Conservation (phyloP, 345 rosid species). For the Bruguiera sexangula region DNA sequence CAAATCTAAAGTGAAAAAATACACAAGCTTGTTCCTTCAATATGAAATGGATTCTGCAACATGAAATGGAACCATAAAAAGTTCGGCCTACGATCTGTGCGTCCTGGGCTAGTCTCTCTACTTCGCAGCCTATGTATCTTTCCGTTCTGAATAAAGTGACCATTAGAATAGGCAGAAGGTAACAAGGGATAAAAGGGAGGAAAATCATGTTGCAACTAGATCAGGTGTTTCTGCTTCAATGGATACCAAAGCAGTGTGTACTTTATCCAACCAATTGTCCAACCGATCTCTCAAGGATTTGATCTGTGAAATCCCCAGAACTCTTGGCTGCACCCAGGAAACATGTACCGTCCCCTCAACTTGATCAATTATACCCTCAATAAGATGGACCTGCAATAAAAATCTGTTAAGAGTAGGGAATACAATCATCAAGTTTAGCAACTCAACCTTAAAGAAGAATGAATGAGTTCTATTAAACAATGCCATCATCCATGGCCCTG, state of each 20-base stretch:
- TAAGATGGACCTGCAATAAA: conserved; percentile 78
- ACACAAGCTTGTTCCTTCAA: neutral
- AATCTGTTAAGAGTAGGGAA: neutral
- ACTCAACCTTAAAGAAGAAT: too few species aligned
- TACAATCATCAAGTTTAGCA: neutral
- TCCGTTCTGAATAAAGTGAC: conserved; percentile 1
- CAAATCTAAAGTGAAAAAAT: neutral
- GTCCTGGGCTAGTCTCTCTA: conserved; percentile 1
- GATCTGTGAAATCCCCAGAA: conserved; percentile 89
- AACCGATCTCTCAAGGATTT: conserved; percentile 80
- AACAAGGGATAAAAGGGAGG: neutral
- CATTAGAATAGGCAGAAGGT: conserved; percentile 13
- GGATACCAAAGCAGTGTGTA: conserved; percentile 71
- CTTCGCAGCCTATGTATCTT: neutral
- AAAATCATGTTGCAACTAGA: conserved; percentile 67
- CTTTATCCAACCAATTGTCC: conserved; percentile 83
- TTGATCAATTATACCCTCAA: conserved; percentile 96
- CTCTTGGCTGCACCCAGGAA: conserved; percentile 99
- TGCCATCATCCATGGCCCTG: too few species aligned
- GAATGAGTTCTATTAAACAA: too few species aligned
- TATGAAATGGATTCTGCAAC: conserved; percentile 10
- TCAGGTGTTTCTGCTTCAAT: conserved; percentile 98
- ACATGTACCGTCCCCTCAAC: conserved; percentile 87
- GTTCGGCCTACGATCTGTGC: conserved; percentile 1
- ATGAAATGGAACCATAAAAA: conserved; percentile 4